phyloP scores from a whole-genome alignment of 805 yeast genomes.

The Lipomyces mesembrius region DNA sequence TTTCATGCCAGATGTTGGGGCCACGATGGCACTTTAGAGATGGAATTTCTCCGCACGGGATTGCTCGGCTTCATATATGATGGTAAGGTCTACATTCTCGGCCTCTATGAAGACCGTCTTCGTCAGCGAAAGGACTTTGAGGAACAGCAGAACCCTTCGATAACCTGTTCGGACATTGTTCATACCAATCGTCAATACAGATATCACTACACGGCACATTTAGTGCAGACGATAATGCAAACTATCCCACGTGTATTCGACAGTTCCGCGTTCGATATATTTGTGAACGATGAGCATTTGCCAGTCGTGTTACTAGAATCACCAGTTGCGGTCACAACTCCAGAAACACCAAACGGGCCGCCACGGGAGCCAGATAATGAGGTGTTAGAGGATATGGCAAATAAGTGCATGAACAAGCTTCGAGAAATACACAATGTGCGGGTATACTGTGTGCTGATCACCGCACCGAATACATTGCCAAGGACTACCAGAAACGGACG shows the following conservation, averaged over 20 bases:
- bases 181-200: slow-evolving; percentile 44
- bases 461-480: slow-evolving; percentile 81
- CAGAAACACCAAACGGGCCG: slow-evolving; percentile 37
- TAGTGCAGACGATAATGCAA: slow-evolving; percentile 80
- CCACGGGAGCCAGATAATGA: slow-evolving; percentile 46
- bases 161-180: slow-evolving; percentile 3
- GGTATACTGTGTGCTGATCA: slow-evolving; percentile 78
- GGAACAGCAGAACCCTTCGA: slow-evolving; percentile 40
- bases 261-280: slow-evolving; percentile 87
- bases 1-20: slow-evolving; percentile 83
- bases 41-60: slow-evolving; percentile 89
- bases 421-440: slow-evolving; percentile 70
- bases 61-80: slow-evolving; percentile 83
- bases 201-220: slow-evolving; percentile 85
- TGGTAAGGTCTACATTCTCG: slow-evolving; percentile 86
- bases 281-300: slow-evolving; percentile 75
- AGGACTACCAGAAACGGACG: slow-evolving; percentile 84
- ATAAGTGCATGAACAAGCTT: slow-evolving; percentile 53
- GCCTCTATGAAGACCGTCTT: slow-evolving; percentile 88
- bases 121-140: slow-evolving; percentile 58
- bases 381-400: slow-evolving; percentile 56
- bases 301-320: slow-evolving; percentile 88
- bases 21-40: slow-evolving; percentile 67
- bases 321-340: slow-evolving; percentile 51
- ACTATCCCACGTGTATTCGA: slow-evolving; percentile 82